Percentiles rank a stretch among this genome's conserved stretches.
These are phyloP conservation scores for Eutypa lata DNA, from an alignment of 2,329 filamentous ascomycete genomes.

Conservation along the genomic window DNA sequence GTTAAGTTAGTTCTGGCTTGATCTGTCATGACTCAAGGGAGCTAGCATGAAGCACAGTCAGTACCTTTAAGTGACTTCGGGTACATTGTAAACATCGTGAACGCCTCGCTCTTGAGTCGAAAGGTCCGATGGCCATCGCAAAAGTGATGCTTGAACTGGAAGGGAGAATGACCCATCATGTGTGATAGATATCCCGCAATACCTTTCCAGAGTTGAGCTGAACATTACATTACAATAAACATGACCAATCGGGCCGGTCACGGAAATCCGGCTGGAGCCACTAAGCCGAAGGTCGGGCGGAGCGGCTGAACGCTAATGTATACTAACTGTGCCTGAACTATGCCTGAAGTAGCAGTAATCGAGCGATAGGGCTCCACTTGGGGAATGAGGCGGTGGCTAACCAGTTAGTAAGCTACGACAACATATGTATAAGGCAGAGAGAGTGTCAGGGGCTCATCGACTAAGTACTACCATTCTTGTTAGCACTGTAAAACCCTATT, in stretches of 20 bases:
- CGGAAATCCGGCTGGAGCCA: not conserved
- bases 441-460: too few relatives aligned
- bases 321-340: conserved; percentile 3
- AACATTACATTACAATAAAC: not conserved
- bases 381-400: not conserved
- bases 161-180: not conserved
- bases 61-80: conserved; percentile 6
- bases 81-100: conserved; percentile 6
- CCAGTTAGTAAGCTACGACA: too few relatives aligned
- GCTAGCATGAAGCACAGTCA: not conserved
- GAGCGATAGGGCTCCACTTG: not conserved
- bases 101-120: conserved; percentile 3
- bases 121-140: conserved; percentile 5
- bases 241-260: not conserved
- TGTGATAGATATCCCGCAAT: not conserved
- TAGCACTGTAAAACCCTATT: too few relatives aligned
- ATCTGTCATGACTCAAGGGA: too few relatives aligned
- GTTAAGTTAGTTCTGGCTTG: not conserved
- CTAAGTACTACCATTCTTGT: too few relatives aligned
- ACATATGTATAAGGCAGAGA: too few relatives aligned
- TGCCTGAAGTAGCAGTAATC: conserved; percentile 4
- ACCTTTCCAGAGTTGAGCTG: not conserved
- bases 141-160: not conserved
- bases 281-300: not conserved
- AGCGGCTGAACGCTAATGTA: not conserved